Percentiles rank a stretch among this genome's conserved stretches.
Conservation (phyloP, 306 rosid species). For the Arachis stenosperma region DNA sequence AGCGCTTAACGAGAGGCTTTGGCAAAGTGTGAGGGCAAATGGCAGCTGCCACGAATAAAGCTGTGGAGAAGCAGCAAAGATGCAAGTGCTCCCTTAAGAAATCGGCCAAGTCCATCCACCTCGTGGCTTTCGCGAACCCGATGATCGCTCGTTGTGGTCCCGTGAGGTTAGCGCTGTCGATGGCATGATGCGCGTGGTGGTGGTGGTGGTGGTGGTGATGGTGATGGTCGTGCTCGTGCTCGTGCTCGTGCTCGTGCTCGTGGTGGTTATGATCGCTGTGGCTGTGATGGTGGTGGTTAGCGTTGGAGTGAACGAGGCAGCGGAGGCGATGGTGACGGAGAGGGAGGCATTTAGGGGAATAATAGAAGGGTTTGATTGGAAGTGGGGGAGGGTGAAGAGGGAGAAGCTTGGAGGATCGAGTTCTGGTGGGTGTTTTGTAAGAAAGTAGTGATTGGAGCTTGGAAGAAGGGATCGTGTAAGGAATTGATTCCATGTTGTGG, state of each 20-base stretch:
- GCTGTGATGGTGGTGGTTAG: constrained; percentile 26
- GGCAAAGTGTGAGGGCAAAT: constrained; percentile 81
- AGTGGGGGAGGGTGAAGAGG: constrained; percentile 32
- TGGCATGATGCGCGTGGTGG: constrained; percentile 47
- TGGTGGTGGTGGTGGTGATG: constrained; percentile 50
- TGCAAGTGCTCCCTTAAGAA: constrained; percentile 81
- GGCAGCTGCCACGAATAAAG: constrained; percentile 74
- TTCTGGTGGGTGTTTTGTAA: constrained; percentile 27
- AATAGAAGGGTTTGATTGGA: constrained; percentile 42
- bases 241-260: constrained; percentile 22
- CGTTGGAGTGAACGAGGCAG: constrained; percentile 47
- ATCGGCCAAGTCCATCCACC: constrained; percentile 80
- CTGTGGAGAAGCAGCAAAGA: constrained; percentile 77
- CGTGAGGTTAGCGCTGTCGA: constrained; percentile 50
- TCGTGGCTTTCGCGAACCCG: constrained; percentile 71
- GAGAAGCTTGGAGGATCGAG: constrained; percentile 44
- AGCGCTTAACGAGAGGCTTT: constrained; percentile 61
- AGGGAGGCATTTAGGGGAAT: constrained; percentile 33
- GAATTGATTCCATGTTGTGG: constrained; percentile 60
- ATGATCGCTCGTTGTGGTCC: constrained; percentile 68
- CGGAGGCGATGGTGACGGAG: constrained; percentile 47
- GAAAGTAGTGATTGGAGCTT: constrained; percentile 43
- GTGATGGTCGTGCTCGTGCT: constrained; percentile 16
- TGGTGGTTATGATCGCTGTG: constrained; percentile 12
- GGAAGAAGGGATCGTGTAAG: constrained; percentile 45